These are phyloP conservation scores for Akanthomyces lecanii DNA, from an alignment of 2,329 filamentous ascomycete species.

Conservation along the genomic window DNA sequence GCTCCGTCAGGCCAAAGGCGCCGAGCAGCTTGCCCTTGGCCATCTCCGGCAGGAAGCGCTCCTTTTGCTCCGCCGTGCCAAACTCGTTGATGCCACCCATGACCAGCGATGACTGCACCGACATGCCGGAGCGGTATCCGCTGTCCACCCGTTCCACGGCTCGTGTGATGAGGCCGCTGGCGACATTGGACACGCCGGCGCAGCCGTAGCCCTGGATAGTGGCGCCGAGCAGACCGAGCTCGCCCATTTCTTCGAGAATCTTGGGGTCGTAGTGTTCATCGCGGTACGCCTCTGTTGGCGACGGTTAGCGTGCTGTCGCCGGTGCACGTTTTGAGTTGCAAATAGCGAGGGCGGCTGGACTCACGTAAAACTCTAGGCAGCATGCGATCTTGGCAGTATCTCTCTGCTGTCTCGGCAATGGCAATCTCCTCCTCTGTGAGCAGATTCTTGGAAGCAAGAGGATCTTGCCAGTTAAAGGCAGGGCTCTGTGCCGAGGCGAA, in stretches of 20 bases:
- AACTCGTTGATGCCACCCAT: slow-evolving; percentile 92
- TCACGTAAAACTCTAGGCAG: slow-evolving; percentile 80
- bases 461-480: slow-evolving; percentile 87
- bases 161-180: slow-evolving; percentile 83
- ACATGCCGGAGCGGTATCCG: slow-evolving; percentile 89
- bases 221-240: slow-evolving; percentile 81
- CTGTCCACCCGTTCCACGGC: slow-evolving; percentile 89
- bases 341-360: slow-evolving; percentile 21
- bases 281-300: slow-evolving; percentile 66
- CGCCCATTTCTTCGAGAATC: slow-evolving; percentile 88
- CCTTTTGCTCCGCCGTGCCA: slow-evolving; percentile 81
- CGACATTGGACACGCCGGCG: slow-evolving; percentile 81
- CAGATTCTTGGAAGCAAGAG: slow-evolving; percentile 67
- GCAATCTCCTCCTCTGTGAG: slow-evolving; percentile 88
- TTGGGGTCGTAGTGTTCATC: slow-evolving; percentile 81
- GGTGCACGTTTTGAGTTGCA: neutral
- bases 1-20: slow-evolving; percentile 86
- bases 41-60: slow-evolving; percentile 74
- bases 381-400: slow-evolving; percentile 89
- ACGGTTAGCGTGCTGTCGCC: neutral
- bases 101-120: slow-evolving; percentile 85
- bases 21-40: slow-evolving; percentile 79
- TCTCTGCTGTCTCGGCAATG: slow-evolving; percentile 83
- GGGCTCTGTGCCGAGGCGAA: slow-evolving; percentile 34
- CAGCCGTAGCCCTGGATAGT: slow-evolving; percentile 86